Evolutionary conservation across 2,329 filamentous ascomycete genomes (phyloP).

Genomic region (Talaromyces piceae): DNA sequence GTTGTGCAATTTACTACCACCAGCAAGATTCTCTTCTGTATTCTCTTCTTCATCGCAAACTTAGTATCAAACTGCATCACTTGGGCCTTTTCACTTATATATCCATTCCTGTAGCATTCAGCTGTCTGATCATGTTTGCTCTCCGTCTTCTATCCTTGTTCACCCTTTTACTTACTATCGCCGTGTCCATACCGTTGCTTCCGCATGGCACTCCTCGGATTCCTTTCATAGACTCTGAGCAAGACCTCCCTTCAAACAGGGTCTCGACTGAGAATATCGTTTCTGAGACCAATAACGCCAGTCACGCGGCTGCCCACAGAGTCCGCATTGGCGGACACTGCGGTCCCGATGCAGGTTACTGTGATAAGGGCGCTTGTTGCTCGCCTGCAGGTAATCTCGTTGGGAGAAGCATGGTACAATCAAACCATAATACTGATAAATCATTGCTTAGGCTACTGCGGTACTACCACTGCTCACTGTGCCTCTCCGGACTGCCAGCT

Average conservation of each 20-base stretch:
- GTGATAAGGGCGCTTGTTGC: constrained; percentile 30
- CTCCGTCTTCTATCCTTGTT: constrained; percentile 1
- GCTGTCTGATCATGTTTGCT: constrained; percentile 2
- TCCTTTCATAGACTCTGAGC: neutral
- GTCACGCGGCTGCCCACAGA: neutral
- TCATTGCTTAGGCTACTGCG: constrained; percentile 30
- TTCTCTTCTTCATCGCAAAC: neutral
- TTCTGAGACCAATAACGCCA: neutral
- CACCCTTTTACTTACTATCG: neutral
- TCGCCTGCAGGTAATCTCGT: constrained; percentile 27
- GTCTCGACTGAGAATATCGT: neutral
- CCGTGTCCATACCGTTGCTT: neutral
- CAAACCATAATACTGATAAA: neutral
- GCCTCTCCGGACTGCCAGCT: constrained; percentile 34
- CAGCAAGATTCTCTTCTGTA: neutral
- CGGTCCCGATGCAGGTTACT: constrained; percentile 27
- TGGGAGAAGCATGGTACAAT: neutral
- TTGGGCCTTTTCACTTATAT: constrained; percentile 1
- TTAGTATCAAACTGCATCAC: neutral
- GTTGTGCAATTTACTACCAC: neutral
- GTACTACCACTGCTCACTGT: constrained; percentile 30
- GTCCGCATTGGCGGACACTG: constrained; percentile 18
- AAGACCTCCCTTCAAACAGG: constrained; percentile 1
- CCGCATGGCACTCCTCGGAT: neutral
- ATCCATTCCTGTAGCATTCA: neutral